Conservation (phyloP, 148 eudicot genomes). For the Persicaria tinctoria region DNA sequence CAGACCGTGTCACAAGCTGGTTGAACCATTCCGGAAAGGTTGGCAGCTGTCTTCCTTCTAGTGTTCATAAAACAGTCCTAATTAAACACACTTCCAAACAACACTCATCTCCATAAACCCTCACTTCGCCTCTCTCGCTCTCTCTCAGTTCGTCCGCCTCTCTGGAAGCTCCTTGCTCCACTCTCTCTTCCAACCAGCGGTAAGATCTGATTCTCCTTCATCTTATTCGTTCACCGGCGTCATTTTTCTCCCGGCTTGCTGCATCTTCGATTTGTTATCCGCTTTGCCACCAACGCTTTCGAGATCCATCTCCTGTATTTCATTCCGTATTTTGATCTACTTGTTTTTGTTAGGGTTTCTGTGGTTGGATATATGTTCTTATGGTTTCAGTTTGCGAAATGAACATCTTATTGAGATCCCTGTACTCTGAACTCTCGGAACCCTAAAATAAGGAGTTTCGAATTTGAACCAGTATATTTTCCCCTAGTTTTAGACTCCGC, state of each 20-base stretch:
- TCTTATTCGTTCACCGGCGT: not conserved
- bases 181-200: not conserved
- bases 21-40: too few species aligned
- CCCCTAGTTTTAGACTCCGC: not conserved
- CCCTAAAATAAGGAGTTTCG: not conserved
- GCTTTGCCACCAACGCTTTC: not conserved
- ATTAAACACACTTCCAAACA: too few species aligned
- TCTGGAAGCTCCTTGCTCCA: not conserved
- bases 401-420: not conserved
- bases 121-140: not conserved
- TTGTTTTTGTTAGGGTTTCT: not conserved
- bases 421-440: not conserved
- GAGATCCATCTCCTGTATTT: not conserved
- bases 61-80: too few species aligned
- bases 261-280: not conserved
- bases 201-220: not conserved
- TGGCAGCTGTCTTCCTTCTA: too few species aligned
- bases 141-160: not conserved
- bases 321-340: not conserved
- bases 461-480: not conserved
- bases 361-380: not conserved
- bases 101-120: not conserved
- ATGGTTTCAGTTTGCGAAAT: not conserved
- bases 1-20: too few species aligned
- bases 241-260: not conserved